Evolutionary conservation across 2,329 filamentous ascomycete species (phyloP).

Genomic region (Colletotrichum sp.): DNA sequence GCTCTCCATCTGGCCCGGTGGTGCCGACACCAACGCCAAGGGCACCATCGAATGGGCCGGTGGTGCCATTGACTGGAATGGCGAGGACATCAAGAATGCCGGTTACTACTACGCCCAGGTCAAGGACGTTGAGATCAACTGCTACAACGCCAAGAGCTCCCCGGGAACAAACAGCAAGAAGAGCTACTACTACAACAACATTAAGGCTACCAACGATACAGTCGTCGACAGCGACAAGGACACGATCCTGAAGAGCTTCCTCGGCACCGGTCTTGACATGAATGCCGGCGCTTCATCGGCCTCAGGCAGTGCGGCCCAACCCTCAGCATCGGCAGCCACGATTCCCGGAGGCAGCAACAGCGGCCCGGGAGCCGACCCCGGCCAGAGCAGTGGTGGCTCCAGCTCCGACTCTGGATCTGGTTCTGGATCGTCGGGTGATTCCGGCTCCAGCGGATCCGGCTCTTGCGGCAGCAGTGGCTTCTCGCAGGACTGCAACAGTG

Average conservation of each 20-base stretch:
- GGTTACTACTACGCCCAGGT: constrained; percentile 91
- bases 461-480: constrained; percentile 43
- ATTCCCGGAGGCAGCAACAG: constrained; percentile 35
- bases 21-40: constrained; percentile 75
- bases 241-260: constrained; percentile 79
- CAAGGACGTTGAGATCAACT: constrained; percentile 79
- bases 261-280: constrained; percentile 82
- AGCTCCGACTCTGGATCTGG: constrained; percentile 20
- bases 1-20: constrained; percentile 95
- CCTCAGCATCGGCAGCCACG: constrained; percentile 18
- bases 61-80: constrained; percentile 87
- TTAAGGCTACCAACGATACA: constrained; percentile 73
- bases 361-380: constrained; percentile 29
- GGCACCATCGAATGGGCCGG: constrained; percentile 94
- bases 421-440: background rate
- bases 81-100: constrained; percentile 76
- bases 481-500: constrained; percentile 39
- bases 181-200: constrained; percentile 78
- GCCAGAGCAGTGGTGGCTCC: constrained; percentile 23
- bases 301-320: constrained; percentile 16
- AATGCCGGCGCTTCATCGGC: constrained; percentile 38
- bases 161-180: constrained; percentile 73
- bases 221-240: constrained; percentile 76
- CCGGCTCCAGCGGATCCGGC: constrained; percentile 14
- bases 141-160: constrained; percentile 69